Conservation (phyloP, 2,329 filamentous ascomycete genomes). For the Alternaria atra region DNA sequence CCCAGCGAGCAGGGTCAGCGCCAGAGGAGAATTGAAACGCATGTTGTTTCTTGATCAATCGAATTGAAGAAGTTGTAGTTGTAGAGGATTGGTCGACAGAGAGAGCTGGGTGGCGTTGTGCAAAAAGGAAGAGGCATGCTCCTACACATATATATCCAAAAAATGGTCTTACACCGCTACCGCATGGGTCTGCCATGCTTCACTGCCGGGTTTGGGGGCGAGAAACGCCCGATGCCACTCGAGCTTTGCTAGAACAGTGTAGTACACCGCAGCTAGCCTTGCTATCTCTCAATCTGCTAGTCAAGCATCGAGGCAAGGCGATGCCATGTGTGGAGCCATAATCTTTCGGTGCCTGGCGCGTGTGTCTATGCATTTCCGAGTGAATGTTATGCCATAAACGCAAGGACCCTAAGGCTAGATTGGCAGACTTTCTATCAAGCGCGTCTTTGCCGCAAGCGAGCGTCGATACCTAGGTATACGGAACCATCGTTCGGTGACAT, state of each 20-base stretch:
- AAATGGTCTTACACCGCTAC: neutral
- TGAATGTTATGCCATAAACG: neutral
- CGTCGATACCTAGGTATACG: neutral
- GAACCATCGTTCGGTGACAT: neutral
- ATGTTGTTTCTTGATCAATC: constrained; percentile 22
- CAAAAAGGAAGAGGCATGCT: neutral
- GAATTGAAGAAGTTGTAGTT: neutral
- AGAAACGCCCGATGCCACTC: neutral
- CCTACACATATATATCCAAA: neutral
- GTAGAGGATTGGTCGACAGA: neutral
- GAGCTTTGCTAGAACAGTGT: constrained; percentile 7
- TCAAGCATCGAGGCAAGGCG: neutral
- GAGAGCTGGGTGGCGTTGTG: neutral
- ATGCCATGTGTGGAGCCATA: neutral
- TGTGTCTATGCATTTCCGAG: neutral
- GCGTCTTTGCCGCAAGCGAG: constrained; percentile 1
- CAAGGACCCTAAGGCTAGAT: neutral
- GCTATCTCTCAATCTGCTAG: no score
- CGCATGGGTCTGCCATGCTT: neutral
- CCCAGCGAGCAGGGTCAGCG: constrained; percentile 34
- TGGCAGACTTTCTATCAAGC: neutral
- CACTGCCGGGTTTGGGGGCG: constrained; percentile 12
- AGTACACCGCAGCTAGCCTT: constrained; percentile 5
- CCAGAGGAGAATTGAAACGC: constrained; percentile 36
- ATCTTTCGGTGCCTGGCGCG: neutral